Base-by-base conservation (phyloP, 495 filamentous ascomycete species). In the Trichoderma asperelloides region DNA sequence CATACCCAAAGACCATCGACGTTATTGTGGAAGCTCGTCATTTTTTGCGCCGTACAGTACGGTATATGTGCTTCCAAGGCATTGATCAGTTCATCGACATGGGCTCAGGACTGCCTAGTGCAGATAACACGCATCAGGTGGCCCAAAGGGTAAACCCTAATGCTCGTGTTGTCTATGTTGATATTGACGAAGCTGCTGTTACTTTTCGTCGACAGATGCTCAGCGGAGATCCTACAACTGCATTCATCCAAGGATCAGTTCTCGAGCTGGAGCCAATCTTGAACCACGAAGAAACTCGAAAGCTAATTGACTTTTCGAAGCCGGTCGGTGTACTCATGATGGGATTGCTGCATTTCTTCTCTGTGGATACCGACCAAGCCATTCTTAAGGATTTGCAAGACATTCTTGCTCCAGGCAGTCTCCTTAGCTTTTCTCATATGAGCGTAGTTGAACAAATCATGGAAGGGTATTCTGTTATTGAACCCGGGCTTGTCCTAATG, bases 281-380 rank as follows among this genome's bases (percentile, higher is more conserved):
- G 1, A 60, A 60, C 23, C 55, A 60, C 16, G 25, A 25, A 3
- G 55, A 60, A 15, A 60, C 55, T 1, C 55, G 27, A 12, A 60
- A 60, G 16, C 55, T 60, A 11, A 60, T 60, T 18, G 55, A 60
- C 25, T 60, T 60, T 25, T 60, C 55, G 25, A 60, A 60, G 55
- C 55, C 55, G 2, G 55, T 60, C 4, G 55, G 55, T 18, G 55
- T 60, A 25, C 23, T 60, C 8, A 60, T 60, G 55, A 60, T 60
- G 55, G 55, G 55, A 25, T 25, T 60, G 25, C 16, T 60, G 25
- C 55, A 60, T 30, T 60, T 60, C 25, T 60, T 60, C n/a, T 23
- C 27, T 30, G 18, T 30, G 30, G 12, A 60, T 3, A 21, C n/a
- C 25, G 27, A 60, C 27, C 55, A 25, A 6, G 55, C 11, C 12